phyloP scores from a whole-genome alignment of 164 flowering plant genomes.

The Buxus sempervirens region DNA sequence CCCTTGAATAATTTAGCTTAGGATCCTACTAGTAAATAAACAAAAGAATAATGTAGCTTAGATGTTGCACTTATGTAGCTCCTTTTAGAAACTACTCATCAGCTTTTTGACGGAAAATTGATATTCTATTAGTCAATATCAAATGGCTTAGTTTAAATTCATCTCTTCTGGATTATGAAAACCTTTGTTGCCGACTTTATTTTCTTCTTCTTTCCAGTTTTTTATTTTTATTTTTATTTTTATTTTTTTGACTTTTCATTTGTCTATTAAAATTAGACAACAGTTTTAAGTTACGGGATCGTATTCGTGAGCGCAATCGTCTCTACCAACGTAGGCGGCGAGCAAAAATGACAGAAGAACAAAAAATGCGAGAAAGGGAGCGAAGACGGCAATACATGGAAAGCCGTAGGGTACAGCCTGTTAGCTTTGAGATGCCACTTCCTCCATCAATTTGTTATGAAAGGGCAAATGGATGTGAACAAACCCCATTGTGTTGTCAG shows the following conservation, averaged over 20 bases:
- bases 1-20: no score
- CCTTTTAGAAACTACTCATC: no score
- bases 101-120: no score
- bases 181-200: no score
- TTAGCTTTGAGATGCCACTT: conserved; percentile 14
- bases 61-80: no score
- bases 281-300: conserved; percentile 17
- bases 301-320: conserved; percentile 24
- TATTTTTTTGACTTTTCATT: not conserved
- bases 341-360: conserved; percentile 29
- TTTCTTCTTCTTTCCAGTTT: no score
- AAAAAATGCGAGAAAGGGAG: conserved; percentile 27
- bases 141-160: no score
- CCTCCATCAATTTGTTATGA: conserved; percentile 15
- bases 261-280: conserved; percentile 12
- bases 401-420: conserved; percentile 25
- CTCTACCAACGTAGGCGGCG: conserved; percentile 26
- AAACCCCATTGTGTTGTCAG: conserved; percentile 20
- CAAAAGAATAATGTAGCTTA: no score
- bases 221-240: not conserved
- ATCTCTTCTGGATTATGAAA: no score
- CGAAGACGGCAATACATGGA: conserved; percentile 28
- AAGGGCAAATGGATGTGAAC: conserved; percentile 15
- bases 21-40: no score
- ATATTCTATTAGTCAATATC: no score